These are phyloP conservation scores for Backusella morwellensis DNA, from an alignment of 192 early-diverging fungal species.

Conservation along the genomic window DNA sequence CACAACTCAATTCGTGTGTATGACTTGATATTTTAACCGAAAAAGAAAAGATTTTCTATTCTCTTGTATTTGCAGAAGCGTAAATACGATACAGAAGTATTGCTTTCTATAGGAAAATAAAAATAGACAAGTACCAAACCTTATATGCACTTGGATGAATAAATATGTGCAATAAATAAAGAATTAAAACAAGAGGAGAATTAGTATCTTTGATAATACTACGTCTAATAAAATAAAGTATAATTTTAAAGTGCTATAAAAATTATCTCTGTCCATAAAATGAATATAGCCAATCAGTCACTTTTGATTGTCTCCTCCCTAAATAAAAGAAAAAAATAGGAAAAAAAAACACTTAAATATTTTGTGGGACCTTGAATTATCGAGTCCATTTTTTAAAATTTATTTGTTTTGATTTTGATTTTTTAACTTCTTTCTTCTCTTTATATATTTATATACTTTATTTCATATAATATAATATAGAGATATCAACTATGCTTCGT, in stretches of 20 bases:
- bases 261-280: neutral
- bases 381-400: neutral
- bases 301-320: slow-evolving; percentile 4
- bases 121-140: neutral
- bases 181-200: neutral
- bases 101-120: neutral
- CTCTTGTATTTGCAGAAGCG: neutral
- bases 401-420: slow-evolving; percentile 12
- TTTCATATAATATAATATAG: slow-evolving; percentile 14
- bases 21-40: neutral
- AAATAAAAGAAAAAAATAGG: neutral
- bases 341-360: slow-evolving; percentile 7
- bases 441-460: slow-evolving; percentile 8
- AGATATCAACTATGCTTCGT: slow-evolving; percentile 31
- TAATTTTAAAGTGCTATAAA: slow-evolving; percentile 3
- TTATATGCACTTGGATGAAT: neutral
- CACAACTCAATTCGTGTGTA: neutral
- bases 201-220: neutral
- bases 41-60: neutral
- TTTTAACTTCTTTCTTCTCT: slow-evolving; percentile 11
- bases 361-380: slow-evolving; percentile 9
- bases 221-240: neutral
- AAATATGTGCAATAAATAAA: neutral
- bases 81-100: neutral
- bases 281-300: slow-evolving; percentile 5